phyloP scores from a whole-genome alignment of 108 stramenopile genomes.

The Skeletonema costatum region DNA sequence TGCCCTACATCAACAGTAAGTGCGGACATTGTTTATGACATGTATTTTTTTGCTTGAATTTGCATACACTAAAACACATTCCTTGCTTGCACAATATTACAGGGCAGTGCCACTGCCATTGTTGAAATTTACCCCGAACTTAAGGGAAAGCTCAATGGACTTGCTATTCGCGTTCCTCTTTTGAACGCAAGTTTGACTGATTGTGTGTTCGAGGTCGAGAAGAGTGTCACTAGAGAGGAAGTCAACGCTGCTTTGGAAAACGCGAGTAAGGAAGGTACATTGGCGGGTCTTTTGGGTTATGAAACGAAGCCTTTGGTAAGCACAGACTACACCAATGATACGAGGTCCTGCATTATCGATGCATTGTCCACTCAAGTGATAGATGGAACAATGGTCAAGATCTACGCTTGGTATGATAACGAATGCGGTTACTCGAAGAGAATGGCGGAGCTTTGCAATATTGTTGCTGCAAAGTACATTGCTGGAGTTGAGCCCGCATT shows the following conservation, averaged over 20 bases:
- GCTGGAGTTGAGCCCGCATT: slow-evolving; percentile 61
- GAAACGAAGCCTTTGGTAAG: slow-evolving; percentile 85
- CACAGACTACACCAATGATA: slow-evolving; percentile 93
- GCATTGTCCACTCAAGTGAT: slow-evolving; percentile 93
- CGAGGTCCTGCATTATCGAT: slow-evolving; percentile 86
- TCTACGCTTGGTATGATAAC: slow-evolving; percentile 95
- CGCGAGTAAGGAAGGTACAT: slow-evolving; percentile 77
- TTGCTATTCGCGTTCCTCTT: slow-evolving; percentile 92
- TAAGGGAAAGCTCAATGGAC: slow-evolving; percentile 94
- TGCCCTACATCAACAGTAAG: slow-evolving; percentile 88
- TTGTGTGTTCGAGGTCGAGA: slow-evolving; percentile 86
- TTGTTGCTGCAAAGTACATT: slow-evolving; percentile 80
- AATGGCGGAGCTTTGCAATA: slow-evolving; percentile 86
- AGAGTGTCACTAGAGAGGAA: slow-evolving; percentile 71
- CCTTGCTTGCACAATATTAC: neutral
- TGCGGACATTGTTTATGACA: neutral
- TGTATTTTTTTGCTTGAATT: neutral
- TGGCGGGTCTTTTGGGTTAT: slow-evolving; percentile 90
- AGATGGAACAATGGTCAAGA: slow-evolving; percentile 90
- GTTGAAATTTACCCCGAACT: slow-evolving; percentile 94
- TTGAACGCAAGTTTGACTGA: slow-evolving; percentile 91
- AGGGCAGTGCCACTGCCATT: slow-evolving; percentile 89
- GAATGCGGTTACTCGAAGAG: slow-evolving; percentile 93
- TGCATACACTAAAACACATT: neutral
- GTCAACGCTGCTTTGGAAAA: slow-evolving; percentile 87